These are phyloP conservation scores for Suillus occidentalis DNA, from an alignment of 768 basidiomycete genomes.

Conservation along the genomic window DNA sequence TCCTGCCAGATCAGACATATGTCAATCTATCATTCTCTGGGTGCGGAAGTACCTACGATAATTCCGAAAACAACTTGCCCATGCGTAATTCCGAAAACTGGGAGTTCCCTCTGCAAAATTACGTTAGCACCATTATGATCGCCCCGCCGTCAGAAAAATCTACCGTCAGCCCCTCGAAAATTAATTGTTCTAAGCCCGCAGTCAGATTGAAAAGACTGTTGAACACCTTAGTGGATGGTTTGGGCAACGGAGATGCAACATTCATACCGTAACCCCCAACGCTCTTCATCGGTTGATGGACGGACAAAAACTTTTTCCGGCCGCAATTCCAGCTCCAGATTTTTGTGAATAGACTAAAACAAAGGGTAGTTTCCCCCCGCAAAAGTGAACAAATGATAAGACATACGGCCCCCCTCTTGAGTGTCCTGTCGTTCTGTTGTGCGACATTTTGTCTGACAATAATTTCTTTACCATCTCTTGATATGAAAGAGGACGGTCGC, in stretches of 20 bases:
- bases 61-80: constrained; percentile 67
- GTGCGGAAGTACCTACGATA: constrained; percentile 49
- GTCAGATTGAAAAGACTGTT: constrained; percentile 74
- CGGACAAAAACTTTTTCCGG: constrained; percentile 55
- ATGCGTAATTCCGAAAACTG: constrained; percentile 76
- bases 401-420: constrained; percentile 56
- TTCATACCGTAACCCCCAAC: constrained; percentile 72
- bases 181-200: constrained; percentile 55
- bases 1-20: constrained; percentile 42
- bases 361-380: background rate
- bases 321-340: constrained; percentile 71
- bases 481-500: constrained; percentile 57
- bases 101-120: constrained; percentile 68
- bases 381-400: background rate
- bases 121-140: background rate
- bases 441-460: constrained; percentile 52
- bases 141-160: constrained; percentile 8
- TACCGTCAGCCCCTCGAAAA: constrained; percentile 51
- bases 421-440: constrained; percentile 50
- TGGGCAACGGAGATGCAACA: background rate
- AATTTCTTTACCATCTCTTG: constrained; percentile 61
- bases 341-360: constrained; percentile 68
- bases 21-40: background rate
- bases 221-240: constrained; percentile 3
- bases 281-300: constrained; percentile 60